phyloP scores from a whole-genome alignment of 331 rosid species.

The Prunus yedoensis region DNA sequence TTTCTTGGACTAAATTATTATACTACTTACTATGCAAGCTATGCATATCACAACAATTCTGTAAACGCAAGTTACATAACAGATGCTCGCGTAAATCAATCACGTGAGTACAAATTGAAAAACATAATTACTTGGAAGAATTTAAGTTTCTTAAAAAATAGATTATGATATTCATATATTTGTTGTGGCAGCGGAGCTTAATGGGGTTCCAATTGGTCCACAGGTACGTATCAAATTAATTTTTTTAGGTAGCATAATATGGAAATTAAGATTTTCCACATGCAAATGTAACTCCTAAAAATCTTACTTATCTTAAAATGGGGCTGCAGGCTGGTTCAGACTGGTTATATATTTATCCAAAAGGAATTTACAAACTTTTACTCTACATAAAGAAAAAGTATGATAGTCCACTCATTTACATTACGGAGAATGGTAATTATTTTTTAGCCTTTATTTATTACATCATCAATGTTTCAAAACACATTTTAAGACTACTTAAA shows the following conservation, averaged over 20 bases:
- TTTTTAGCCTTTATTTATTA: too few species aligned
- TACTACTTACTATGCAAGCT: conserved; percentile 16
- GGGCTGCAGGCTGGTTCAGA: conserved; percentile 20
- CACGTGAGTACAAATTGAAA: too few species aligned
- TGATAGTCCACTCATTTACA: too few species aligned
- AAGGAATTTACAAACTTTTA: conserved; percentile 5
- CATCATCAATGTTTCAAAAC: too few species aligned
- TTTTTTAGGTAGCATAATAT: background rate
- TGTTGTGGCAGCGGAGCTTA: conserved; percentile 8
- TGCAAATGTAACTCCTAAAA: background rate
- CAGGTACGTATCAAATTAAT: background rate
- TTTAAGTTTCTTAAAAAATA: background rate
- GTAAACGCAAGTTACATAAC: background rate
- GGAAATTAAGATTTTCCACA: background rate
- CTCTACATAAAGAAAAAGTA: too few species aligned
- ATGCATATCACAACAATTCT: background rate
- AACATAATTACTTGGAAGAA: too few species aligned
- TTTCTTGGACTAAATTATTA: conserved; percentile 31
- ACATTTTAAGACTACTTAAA: too few species aligned
- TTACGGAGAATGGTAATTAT: too few species aligned
- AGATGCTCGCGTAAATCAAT: too few species aligned
- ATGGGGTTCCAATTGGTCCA: conserved; percentile 13
- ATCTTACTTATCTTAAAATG: too few species aligned
- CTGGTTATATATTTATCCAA: conserved; percentile 36
- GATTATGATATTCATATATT: background rate